Percentiles rank a stretch among this genome's conserved stretches.
Conservation (phyloP, 2,329 filamentous ascomycete genomes). For the Stemphylium vesicarium region DNA sequence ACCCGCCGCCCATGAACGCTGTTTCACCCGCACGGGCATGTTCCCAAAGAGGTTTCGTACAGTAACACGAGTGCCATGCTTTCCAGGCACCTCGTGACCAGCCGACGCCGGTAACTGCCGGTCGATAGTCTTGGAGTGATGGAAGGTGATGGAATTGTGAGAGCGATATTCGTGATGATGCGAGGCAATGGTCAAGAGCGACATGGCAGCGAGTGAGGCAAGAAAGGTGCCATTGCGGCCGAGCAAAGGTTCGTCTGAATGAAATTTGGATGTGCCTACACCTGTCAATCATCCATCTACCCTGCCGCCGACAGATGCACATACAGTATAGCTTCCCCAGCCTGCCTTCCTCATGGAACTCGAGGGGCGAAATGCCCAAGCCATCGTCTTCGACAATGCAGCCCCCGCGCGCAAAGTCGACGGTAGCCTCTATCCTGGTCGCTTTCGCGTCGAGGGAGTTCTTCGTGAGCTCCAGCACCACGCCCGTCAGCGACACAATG, state of each 20-base stretch:
- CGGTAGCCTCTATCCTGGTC: constrained; percentile 68
- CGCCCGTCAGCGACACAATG: constrained; percentile 75
- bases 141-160: constrained; percentile 70
- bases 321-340: constrained; percentile 76
- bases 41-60: constrained; percentile 86
- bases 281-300: constrained; percentile 8
- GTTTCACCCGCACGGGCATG: constrained; percentile 89
- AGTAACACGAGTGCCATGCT: constrained; percentile 76
- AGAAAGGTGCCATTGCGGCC: constrained; percentile 78
- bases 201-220: constrained; percentile 75
- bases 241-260: constrained; percentile 56
- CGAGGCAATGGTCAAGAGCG: constrained; percentile 78
- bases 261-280: constrained; percentile 79
- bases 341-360: constrained; percentile 74
- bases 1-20: constrained; percentile 65
- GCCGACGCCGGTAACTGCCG: constrained; percentile 67
- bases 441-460: constrained; percentile 86
- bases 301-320: constrained; percentile 14
- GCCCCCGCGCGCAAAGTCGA: constrained; percentile 77
- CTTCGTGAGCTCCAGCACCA: constrained; percentile 73
- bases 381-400: constrained; percentile 89
- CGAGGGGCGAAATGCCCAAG: constrained; percentile 71
- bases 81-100: constrained; percentile 61
- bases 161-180: constrained; percentile 66
- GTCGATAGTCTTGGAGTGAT: constrained; percentile 70